Base-by-base conservation (phyloP, 331 rosid species). In the Quercus lobata region DNA sequence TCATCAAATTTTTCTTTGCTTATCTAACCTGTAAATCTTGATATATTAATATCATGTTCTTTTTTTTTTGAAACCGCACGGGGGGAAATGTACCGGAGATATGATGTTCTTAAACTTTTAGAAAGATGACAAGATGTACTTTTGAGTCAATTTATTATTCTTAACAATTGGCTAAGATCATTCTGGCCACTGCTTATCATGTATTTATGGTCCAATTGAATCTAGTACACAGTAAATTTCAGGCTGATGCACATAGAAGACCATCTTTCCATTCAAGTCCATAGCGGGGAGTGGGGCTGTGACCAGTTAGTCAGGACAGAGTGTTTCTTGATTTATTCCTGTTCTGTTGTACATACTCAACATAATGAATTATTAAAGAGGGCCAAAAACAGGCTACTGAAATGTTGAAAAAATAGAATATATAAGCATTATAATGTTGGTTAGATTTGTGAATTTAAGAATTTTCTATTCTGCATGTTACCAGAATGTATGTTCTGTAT, bases 401-500 rank as follows among this genome's bases (percentile, higher is more conserved):
- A 27, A 27, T 32, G 30, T 62, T 6, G n/a, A 17, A 62, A 62
- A 17, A 62, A 62, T 27, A 17, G 30, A 62, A 62, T 9, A 62
- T 35, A 11, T 22, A 60, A 58, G 54, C 14, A 14, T 14, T 60
- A 24, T 60, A 22, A 12, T 22, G 7, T 60, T 60, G 66, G 30
- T 60, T 29, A 14, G 19, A 16, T 25, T 62, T 62, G 3, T 62
- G 41, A 62, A 65, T 7, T 69, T 57, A 11, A 69, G 30, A 69
- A 41, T 35, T 69, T 19, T 18, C 15, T 10, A 7, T 71, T 78
- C 60, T 76, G 41, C 53, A 44, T 60, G 54, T 74, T 55, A 24
- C 52, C 70, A 71, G 52, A 46, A 53, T 75, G 79, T 6, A 75
- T 75, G 2, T 25, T 62, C 57, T 17, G 27, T 78, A 22, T 75